Conservation (phyloP, 352 stramenopile species). For the Pythium volutum region DNA sequence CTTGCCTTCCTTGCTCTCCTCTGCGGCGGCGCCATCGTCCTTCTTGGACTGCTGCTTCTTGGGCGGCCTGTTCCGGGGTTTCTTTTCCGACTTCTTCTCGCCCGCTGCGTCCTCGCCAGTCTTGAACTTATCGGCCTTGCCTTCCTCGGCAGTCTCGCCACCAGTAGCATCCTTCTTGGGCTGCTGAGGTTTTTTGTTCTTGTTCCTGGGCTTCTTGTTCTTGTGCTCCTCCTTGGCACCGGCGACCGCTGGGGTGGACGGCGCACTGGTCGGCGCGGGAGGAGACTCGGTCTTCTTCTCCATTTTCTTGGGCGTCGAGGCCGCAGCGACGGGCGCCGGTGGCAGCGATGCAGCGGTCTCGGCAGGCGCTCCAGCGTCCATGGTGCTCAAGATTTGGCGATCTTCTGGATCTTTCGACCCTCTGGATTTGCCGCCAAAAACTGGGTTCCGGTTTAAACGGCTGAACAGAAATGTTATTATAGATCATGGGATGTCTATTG, state of each 20-base stretch:
- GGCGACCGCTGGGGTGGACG: not conserved
- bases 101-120: slow-evolving; percentile 24
- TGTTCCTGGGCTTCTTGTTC: slow-evolving; percentile 27
- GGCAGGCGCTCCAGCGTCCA: not conserved
- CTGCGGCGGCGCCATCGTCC: slow-evolving; percentile 28
- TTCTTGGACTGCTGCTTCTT: slow-evolving; percentile 20
- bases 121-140: slow-evolving; percentile 16
- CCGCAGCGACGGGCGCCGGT: not conserved
- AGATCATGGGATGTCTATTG: not conserved
- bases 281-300: not conserved
- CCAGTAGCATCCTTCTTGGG: slow-evolving; percentile 1
- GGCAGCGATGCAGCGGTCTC: not conserved
- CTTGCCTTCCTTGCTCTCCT: slow-evolving; percentile 23
- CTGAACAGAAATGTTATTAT: not conserved
- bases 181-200: slow-evolving; percentile 19
- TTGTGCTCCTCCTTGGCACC: not conserved
- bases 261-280: not conserved
- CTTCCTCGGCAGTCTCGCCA: slow-evolving; percentile 2
- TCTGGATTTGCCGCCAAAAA: slow-evolving; percentile 23
- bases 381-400: not conserved
- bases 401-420: slow-evolving; percentile 11
- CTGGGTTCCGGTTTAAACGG: slow-evolving; percentile 2
- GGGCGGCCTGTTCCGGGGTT: slow-evolving; percentile 26
- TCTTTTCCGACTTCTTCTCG: slow-evolving; percentile 26
- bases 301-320: slow-evolving; percentile 4